Conservation (phyloP, 192 early-diverging fungal species). For the Linnemannia zychae region DNA sequence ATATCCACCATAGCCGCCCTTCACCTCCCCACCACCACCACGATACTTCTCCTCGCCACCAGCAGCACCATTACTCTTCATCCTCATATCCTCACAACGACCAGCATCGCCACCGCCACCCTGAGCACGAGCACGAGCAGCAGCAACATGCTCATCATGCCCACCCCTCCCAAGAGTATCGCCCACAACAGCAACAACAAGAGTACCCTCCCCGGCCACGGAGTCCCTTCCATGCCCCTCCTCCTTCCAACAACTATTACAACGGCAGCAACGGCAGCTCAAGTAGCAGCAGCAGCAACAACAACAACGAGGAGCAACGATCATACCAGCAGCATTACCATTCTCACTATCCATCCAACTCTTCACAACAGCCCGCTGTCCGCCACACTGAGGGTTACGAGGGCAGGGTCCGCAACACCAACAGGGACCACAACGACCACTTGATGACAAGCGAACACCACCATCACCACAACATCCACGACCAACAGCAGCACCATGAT, state of each 20-base stretch:
- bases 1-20: background rate
- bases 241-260: background rate
- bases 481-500: slow-evolving; percentile 45
- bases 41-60: slow-evolving; percentile 3
- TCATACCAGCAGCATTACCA: slow-evolving; percentile 29
- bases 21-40: slow-evolving; percentile 1
- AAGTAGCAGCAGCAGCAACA: slow-evolving; percentile 8
- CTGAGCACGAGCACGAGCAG: slow-evolving; percentile 16
- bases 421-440: slow-evolving; percentile 52
- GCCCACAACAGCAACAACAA: slow-evolving; percentile 20
- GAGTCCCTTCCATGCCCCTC: slow-evolving; percentile 10
- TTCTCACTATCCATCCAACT: slow-evolving; percentile 15
- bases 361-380: slow-evolving; percentile 6
- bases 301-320: slow-evolving; percentile 11
- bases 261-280: too few relatives aligned
- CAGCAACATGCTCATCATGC: slow-evolving; percentile 1
- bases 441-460: slow-evolving; percentile 38
- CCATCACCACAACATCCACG: slow-evolving; percentile 22
- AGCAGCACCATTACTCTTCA: slow-evolving; percentile 11
- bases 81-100: slow-evolving; percentile 18
- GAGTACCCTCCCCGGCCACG: slow-evolving; percentile 20
- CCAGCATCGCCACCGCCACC: slow-evolving; percentile 14
- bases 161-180: slow-evolving; percentile 22
- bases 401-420: slow-evolving; percentile 50
- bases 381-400: slow-evolving; percentile 50